Evolutionary conservation across 768 basidiomycete genomes (phyloP), one percentile per base, ranked within the genome.

Genomic region (Boletus rubropictus): DNA sequence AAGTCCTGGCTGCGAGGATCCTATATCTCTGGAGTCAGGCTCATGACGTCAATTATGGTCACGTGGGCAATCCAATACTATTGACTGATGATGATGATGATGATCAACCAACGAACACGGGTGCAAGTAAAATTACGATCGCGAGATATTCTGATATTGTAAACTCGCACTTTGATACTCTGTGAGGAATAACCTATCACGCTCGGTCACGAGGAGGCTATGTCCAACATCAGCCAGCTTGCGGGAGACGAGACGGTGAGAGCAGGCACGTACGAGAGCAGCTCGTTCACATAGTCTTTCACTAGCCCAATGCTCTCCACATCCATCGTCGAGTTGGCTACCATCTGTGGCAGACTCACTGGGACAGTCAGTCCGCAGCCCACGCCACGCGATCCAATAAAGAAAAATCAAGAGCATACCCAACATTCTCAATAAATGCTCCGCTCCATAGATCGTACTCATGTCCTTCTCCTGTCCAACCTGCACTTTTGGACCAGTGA

Each of bases 341-440:
- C 84, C 80, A 96, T 93, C 55, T 82, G 80, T 1, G 95, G 96
- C 32, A 98, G 74, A 54, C 85, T 91, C 66, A 98, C 95, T 96
- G 52, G 32, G n/a, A 15, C 22, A 42, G 34, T 22, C n/a, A 20
- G 28, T 61, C 43, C 59, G 35, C 10, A 17, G 56, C 31, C 21
- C 51, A 42, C 20, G 21, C 17, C 5, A 17, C 28, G 12, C 24
- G 29, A 40, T n/a, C 37, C 7, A 27, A 21, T 20, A 14, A 31
- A 29, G n/a, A 27, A 29, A n/a, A 18, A 10, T 8, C 7, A 34
- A 7, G 24, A 40, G 74, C 80, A 48, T 52, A 95, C 95, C 95
- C 44, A 98, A 72, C 80, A 98, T 85, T 42, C 95, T 73, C 51
- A 97, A 63, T 4, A 99, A 64, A 67, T 99, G 96, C 61, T 98